Percentiles rank a stretch among this genome's conserved stretches.
phyloP scores from a whole-genome alignment of 2,329 filamentous ascomycete genomes.

The Nigrospora sphaerica region DNA sequence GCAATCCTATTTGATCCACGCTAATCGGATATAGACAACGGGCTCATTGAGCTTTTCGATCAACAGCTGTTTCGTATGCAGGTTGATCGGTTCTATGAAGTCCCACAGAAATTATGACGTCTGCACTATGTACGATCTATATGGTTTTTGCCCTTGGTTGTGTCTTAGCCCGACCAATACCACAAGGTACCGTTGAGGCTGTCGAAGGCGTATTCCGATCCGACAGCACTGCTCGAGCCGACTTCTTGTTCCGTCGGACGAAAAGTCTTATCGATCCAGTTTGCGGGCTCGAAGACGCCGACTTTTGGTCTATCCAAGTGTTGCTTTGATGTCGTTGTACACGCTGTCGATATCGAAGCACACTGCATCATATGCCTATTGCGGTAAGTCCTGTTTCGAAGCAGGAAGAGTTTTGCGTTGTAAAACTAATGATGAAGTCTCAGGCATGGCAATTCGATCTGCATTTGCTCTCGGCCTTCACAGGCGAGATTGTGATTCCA shows the following conservation, averaged over 20 bases:
- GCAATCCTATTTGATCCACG: not conserved
- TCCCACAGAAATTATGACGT: constrained; percentile 39
- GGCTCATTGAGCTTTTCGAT: constrained; percentile 54
- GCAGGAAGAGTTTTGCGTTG: not conserved
- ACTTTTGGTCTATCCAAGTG: constrained; percentile 60
- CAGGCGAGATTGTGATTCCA: constrained; percentile 50
- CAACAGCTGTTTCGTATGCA: constrained; percentile 38
- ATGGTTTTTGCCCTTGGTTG: constrained; percentile 58
- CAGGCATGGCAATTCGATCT: constrained; percentile 57
- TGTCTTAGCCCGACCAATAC: constrained; percentile 45
- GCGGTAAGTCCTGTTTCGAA: constrained; percentile 31
- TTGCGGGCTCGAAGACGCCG: constrained; percentile 50
- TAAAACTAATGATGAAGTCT: not conserved
- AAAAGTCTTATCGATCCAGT: constrained; percentile 40
- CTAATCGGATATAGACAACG: constrained; percentile 37
- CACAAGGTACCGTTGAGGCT: constrained; percentile 38
- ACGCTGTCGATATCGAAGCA: constrained; percentile 55
- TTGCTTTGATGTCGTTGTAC: constrained; percentile 58
- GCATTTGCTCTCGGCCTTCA: constrained; percentile 58
- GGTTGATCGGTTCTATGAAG: constrained; percentile 48
- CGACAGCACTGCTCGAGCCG: constrained; percentile 40
- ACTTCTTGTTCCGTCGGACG: constrained; percentile 55
- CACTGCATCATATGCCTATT: constrained; percentile 56
- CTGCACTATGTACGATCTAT: constrained; percentile 52
- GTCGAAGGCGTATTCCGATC: constrained; percentile 44